Base-by-base conservation (phyloP, 495 filamentous ascomycete genomes). In the Penicillium canescens region DNA sequence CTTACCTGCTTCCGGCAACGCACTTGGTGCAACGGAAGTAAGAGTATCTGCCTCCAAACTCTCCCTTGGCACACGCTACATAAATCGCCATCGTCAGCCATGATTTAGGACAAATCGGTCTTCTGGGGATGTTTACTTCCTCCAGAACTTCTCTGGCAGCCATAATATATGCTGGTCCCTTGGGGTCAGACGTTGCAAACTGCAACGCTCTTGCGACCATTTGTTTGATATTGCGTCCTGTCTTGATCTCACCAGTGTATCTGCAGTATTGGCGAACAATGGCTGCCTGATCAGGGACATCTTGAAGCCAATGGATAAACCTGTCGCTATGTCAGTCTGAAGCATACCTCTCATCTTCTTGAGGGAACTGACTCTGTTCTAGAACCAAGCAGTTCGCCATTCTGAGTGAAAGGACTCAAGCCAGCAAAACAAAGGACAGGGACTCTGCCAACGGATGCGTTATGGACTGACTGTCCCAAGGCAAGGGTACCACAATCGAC, bases 401-500 rank as follows among this genome's bases (percentile, higher is more conserved):
- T 89, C 21, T 87, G 79, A 1, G 92, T 96, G 61, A 87, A 91
- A 0, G 92, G 92, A 11, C 83, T 88, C 12, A 96, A 72, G 3
- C 92, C 92, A 1, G 92, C 92, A 65, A 96, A 96, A 16, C 96
- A 86, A 16, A 96, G 70, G 6, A 96, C 84, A 0, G 92, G 92
- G 4, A 88, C 86, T 45, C 92, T 83, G 1, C 92, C 89, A 40
- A 83, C 80, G 28, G 82, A 85, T 0, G 92, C 86, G 61, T 96
- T 96, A 72, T 96, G 92, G 3, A 96, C 85, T 3, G 92, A 92
- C 0, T 90, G 89, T n/a, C 88, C 92, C 5, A 90, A 76, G 8
- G 88, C 91, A 66, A 94, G 87, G 1, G 92, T 96, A 7, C 92
- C 92, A 12, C 96, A 92, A 59, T 96, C 91, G 42, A 96, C 92